Evolutionary conservation across 768 basidiomycete genomes (phyloP).

Genomic region (Tulasnella sp.): DNA sequence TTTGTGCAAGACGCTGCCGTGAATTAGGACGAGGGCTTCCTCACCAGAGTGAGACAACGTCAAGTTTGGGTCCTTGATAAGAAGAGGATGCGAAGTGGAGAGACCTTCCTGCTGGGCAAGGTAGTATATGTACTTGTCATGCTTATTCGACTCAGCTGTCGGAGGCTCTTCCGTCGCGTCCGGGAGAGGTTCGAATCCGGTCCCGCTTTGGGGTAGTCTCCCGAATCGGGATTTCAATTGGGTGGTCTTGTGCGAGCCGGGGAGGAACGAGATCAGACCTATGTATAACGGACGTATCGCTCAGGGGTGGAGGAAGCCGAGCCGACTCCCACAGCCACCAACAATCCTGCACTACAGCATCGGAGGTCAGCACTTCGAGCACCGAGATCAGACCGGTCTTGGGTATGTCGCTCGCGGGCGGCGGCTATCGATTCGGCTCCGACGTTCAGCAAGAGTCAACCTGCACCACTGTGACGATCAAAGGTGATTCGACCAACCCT

Average conservation of each 20-base stretch:
- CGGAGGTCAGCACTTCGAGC: not conserved
- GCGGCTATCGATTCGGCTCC: too few relatives aligned
- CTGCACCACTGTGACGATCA: not conserved
- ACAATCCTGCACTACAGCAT: too few relatives aligned
- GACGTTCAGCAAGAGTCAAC: too few relatives aligned
- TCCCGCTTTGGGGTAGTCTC: constrained; percentile 72
- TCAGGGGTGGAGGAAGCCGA: too few relatives aligned
- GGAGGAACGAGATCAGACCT: constrained; percentile 67
- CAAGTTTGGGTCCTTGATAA: not conserved
- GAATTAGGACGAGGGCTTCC: constrained; percentile 93
- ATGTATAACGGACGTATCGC: too few relatives aligned
- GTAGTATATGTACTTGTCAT: constrained; percentile 57
- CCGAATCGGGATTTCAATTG: constrained; percentile 86
- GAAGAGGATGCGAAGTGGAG: not conserved
- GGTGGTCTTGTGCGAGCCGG: constrained; percentile 81
- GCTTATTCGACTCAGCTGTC: not conserved
- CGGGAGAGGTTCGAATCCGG: constrained; percentile 66
- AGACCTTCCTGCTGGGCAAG: constrained; percentile 69
- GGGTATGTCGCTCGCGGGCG: not conserved
- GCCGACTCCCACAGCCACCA: too few relatives aligned
- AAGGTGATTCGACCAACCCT: too few relatives aligned
- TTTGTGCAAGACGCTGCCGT: constrained; percentile 91
- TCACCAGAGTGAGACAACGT: constrained; percentile 40
- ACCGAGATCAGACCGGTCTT: not conserved
- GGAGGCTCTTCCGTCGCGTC: constrained; percentile 37